Base-by-base conservation (phyloP, 2,329 filamentous ascomycete species). In the Trichophaea hybrida region DNA sequence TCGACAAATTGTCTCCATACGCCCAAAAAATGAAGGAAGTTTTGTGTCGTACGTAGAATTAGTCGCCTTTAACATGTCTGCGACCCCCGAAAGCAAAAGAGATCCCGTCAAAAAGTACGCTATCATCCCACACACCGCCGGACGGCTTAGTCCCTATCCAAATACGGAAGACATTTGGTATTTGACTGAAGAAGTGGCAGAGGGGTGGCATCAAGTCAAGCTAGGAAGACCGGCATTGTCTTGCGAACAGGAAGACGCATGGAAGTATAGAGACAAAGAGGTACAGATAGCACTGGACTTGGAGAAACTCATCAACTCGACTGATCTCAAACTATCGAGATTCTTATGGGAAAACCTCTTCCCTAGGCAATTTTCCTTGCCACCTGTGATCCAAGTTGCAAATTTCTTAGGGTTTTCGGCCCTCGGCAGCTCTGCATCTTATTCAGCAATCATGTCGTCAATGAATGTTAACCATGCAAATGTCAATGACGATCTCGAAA, bases 81-180 rank as follows among this genome's bases (percentile, higher is more conserved):
- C n/a, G n/a, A n/a, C n/a, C n/a, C n/a, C n/a, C n/a, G n/a, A n/a
- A 24, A 24, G 24, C 24, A 24, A 24, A 24, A 3, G 24, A 2
- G 24, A 24, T 24, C 24, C 24, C 1, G 24, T 24, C 24, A 24
- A 24, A 24, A 24, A 3, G 3, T 24, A 24, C 24, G 1, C 24
- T 3, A 32, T 57, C 12, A 15, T 57, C n/a, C 55, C 55, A 5
- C 55, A 57, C n/a, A 49, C 40, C 5, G 43, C 34, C 15, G n/a
- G 31, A 13, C 40, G 55, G 4, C 13, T 8, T 6, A 38, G 32
- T 15, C 13, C 6, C 4, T 50, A 15, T 1, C 5, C 4, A 37
- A 57, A 50, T 35, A 13, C 5, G 4, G 43, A 49, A 2, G 55
- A 57, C 32, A 40, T 40, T 4, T 57, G 55, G 55, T 57, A 57